Percentiles rank a stretch among this genome's conserved stretches.
Conservation (phyloP, 176 grass and related monocot genomes). For the Hsuehochloa calcarea region DNA sequence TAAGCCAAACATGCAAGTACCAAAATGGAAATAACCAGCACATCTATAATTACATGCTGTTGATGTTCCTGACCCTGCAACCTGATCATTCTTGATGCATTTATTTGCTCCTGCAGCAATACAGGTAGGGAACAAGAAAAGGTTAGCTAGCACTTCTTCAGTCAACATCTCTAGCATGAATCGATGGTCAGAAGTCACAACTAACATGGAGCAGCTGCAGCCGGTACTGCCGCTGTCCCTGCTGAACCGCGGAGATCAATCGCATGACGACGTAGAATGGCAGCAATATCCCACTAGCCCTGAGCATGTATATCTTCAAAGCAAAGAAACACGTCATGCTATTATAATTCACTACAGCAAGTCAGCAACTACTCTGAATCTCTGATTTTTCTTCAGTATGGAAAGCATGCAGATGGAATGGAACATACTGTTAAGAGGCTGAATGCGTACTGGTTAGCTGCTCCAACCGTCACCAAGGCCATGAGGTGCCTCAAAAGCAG, state of each 20-base stretch:
- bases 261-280: conserved; percentile 64
- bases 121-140: not conserved
- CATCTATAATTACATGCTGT: conserved; percentile 29
- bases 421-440: conserved; percentile 60
- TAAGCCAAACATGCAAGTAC: not conserved
- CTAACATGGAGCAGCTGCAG: conserved; percentile 49
- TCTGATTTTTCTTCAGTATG: not conserved
- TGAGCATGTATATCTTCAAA: conserved; percentile 54
- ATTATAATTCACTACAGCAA: not conserved
- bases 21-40: too few relatives aligned
- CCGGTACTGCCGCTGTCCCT: conserved; percentile 48
- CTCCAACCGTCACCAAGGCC: conserved; percentile 41
- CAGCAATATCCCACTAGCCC: conserved; percentile 66
- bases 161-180: not conserved
- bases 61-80: conserved; percentile 4
- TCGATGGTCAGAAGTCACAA: not conserved
- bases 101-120: conserved; percentile 35
- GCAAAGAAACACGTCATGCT: not conserved
- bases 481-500: conserved; percentile 66
- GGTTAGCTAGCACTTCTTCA: not conserved
- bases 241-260: conserved; percentile 63
- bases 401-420: not conserved
- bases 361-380: not conserved
- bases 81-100: conserved; percentile 3
- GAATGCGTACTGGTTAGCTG: conserved; percentile 54